Base-by-base conservation (phyloP, 768 basidiomycete genomes). In the Zangia roseola region DNA sequence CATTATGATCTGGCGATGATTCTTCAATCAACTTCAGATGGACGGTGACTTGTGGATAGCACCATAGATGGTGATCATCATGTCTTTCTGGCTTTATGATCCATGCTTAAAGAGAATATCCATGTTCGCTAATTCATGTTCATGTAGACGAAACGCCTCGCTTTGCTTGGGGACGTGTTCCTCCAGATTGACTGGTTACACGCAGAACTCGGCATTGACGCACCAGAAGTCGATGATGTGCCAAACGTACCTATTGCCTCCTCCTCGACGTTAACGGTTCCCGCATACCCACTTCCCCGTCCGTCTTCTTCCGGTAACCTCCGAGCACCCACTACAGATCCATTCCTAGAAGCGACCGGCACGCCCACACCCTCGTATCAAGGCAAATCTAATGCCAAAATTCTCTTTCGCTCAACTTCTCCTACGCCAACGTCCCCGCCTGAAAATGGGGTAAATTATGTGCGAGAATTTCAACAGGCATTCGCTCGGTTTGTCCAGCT, bases 171-270 rank as follows among this genome's bases (percentile, higher is more conserved):
- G 7, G 69, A 71, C 9, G 75, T 79, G 26, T 82, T 93, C 53
- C 68, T 83, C 10, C 87, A 92, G 47, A 84, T 94, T 28, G 88
- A 92, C 63, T 88, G 84, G 80, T 70, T 94, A 14, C 80, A 91
- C 56, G 77, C 81, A 23, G 91, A 95, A 62, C 81, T 97, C 6
- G 93, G 89, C 21, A 80, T 92, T 30, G 49, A 76, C 3, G 75
- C 84, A 26, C 86, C 86, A 16, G 70, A 77, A 5, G 56, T 79
- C 1, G 79, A 81, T 16, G 78, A 80, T 47, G 62, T 65, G 63
- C 56, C 60, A 43, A n/a, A 45, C 23, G 25, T 43, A 28, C 64
- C 68, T 21, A 44, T 48, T 34, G 50, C 69, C n/a, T 61, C 71
- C 63, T 69, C 71, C 2, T 65, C 64, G 7, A 71, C 77, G 4